Conservation (phyloP, 257 asterid genomes). For the Mentha longifolia region DNA sequence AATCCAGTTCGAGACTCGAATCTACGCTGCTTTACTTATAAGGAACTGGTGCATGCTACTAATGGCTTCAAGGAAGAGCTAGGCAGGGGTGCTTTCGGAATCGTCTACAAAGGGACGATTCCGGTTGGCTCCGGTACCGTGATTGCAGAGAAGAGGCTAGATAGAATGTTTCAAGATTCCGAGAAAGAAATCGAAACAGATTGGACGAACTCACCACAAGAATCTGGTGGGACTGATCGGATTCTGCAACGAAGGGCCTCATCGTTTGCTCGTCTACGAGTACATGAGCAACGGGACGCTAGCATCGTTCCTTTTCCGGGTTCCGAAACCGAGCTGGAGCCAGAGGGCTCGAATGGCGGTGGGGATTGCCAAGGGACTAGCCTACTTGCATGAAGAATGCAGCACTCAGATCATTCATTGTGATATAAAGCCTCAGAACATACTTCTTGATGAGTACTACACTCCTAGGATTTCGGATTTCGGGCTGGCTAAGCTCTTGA, state of each 20-base stretch:
- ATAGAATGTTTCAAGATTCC: too few relatives aligned
- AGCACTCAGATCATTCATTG: constrained; percentile 58
- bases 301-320: constrained; percentile 49
- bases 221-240: too few relatives aligned
- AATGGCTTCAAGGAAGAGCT: too few relatives aligned
- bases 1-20: too few relatives aligned
- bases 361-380: constrained; percentile 55
- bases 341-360: constrained; percentile 49
- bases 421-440: constrained; percentile 66
- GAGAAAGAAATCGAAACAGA: too few relatives aligned
- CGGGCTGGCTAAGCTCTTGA: constrained; percentile 58
- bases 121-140: too few relatives aligned
- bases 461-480: constrained; percentile 60
- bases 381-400: constrained; percentile 59
- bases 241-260: constrained; percentile 52
- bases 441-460: constrained; percentile 53
- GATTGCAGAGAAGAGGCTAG: too few relatives aligned
- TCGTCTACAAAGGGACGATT: too few relatives aligned
- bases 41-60: too few relatives aligned
- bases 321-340: constrained; percentile 51
- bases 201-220: too few relatives aligned
- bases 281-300: constrained; percentile 54
- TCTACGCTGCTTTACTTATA: too few relatives aligned
- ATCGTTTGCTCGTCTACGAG: constrained; percentile 50
- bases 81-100: too few relatives aligned